Conservation (phyloP, 306 rosid species). For the Trifolium repens region DNA sequence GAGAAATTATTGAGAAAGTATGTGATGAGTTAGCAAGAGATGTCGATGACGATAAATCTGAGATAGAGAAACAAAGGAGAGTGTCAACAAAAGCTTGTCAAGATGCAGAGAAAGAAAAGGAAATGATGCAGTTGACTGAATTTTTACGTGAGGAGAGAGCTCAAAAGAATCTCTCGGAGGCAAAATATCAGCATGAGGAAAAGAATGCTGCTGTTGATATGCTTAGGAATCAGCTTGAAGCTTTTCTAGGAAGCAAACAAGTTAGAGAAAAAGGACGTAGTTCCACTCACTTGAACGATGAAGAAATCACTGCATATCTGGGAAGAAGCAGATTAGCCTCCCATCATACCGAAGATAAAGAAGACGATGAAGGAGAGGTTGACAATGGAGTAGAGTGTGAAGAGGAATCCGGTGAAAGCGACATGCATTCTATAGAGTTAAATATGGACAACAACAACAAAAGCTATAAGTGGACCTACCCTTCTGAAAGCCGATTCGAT, state of each 20-base stretch:
- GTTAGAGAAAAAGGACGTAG: slow-evolving; percentile 64
- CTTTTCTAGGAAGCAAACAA: slow-evolving; percentile 75
- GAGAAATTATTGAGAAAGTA: slow-evolving; percentile 87
- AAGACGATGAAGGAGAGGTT: slow-evolving; percentile 81
- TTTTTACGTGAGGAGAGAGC: slow-evolving; percentile 75
- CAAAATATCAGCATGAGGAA: slow-evolving; percentile 77
- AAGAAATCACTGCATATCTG: slow-evolving; percentile 65
- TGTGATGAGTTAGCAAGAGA: slow-evolving; percentile 83
- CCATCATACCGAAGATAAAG: slow-evolving; percentile 61
- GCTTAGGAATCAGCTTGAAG: slow-evolving; percentile 88
- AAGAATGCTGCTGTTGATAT: slow-evolving; percentile 79
- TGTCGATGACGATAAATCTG: slow-evolving; percentile 69
- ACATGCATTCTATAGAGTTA: slow-evolving; percentile 89
- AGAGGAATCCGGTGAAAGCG: slow-evolving; percentile 89
- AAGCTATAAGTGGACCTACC: slow-evolving; percentile 70
- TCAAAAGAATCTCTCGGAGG: slow-evolving; percentile 72
- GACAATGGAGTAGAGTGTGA: slow-evolving; percentile 71
- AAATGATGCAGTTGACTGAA: slow-evolving; percentile 73
- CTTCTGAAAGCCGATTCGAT: slow-evolving; percentile 64
- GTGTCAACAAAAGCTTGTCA: slow-evolving; percentile 64
- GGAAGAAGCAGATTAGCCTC: slow-evolving; percentile 60
- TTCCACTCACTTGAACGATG: slow-evolving; percentile 66
- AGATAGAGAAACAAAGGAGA: slow-evolving; percentile 62
- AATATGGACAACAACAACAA: slow-evolving; percentile 83
- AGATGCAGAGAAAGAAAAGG: slow-evolving; percentile 76